These are phyloP conservation scores for Lactarius tabidus DNA, from an alignment of 768 basidiomycete species.

Conservation along the genomic window DNA sequence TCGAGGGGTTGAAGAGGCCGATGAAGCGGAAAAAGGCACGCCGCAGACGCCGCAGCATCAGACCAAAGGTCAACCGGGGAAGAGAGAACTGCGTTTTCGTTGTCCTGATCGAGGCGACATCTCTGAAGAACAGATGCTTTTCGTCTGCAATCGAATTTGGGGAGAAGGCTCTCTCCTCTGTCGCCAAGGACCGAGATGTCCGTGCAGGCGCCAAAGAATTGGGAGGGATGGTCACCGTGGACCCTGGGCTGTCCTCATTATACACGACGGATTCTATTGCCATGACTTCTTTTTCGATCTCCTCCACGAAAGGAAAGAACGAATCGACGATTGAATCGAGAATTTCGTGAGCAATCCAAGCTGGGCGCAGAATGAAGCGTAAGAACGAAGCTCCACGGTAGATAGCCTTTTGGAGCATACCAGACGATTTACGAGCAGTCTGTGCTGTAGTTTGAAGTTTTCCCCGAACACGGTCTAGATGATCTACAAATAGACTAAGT, in stretches of 20 bases:
- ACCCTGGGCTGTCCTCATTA: slow-evolving; percentile 26
- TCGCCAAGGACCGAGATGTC: neutral
- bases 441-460: slow-evolving; percentile 62
- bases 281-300: slow-evolving; percentile 54
- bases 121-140: slow-evolving; percentile 8
- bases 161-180: neutral
- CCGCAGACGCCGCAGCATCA: slow-evolving; percentile 37
- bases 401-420: slow-evolving; percentile 38
- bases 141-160: slow-evolving; percentile 2
- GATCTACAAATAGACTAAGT: slow-evolving; percentile 43
- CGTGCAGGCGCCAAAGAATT: neutral
- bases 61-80: slow-evolving; percentile 29
- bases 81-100: slow-evolving; percentile 27
- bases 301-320: slow-evolving; percentile 80
- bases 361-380: slow-evolving; percentile 37
- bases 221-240: slow-evolving; percentile 7
- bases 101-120: slow-evolving; percentile 14
- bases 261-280: slow-evolving; percentile 63
- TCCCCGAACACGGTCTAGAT: slow-evolving; percentile 70
- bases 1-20: neutral
- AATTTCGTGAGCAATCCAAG: slow-evolving; percentile 92
- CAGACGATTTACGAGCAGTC: slow-evolving; percentile 65
- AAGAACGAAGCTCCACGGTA: neutral
- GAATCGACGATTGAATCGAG: slow-evolving; percentile 93
- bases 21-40: slow-evolving; percentile 30